Evolutionary conservation across 1,284 basidiomycete genomes (phyloP).

Genomic region (Ustilago xerochloae): DNA sequence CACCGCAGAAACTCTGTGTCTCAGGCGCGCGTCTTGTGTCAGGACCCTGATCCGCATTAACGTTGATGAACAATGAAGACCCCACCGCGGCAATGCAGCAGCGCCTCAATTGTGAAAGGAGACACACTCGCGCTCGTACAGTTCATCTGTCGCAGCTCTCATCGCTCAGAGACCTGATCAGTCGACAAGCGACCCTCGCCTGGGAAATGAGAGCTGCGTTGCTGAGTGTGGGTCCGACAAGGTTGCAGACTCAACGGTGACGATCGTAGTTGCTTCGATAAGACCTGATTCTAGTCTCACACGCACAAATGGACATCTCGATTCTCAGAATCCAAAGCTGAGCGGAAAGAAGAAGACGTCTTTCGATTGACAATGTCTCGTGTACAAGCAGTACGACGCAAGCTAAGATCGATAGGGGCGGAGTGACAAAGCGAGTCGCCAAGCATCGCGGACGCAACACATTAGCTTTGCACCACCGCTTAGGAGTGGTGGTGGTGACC

Average conservation of each 20-base stretch:
- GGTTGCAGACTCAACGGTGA: no score
- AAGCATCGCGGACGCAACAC: not conserved
- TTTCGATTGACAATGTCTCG: not conserved
- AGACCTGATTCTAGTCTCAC: no score
- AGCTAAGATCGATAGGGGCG: not conserved
- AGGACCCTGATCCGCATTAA: constrained; percentile 17
- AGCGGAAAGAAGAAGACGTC: not conserved
- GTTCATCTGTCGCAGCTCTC: not conserved
- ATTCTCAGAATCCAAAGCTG: no score
- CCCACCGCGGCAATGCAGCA: not conserved
- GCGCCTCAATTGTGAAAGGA: not conserved
- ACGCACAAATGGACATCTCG: no score
- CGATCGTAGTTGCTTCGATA: no score
- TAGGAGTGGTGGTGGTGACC: no score
- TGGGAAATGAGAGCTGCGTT: not conserved
- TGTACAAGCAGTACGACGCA: not conserved
- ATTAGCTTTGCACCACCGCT: no score
- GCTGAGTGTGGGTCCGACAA: no score
- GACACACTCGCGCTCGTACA: not conserved
- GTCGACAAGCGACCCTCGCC: not conserved
- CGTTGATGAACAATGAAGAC: not conserved
- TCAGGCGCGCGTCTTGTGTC: constrained; percentile 19
- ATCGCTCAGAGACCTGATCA: not conserved
- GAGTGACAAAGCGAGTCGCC: not conserved
- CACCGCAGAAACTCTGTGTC: no score